Percentiles rank a stretch among this genome's conserved stretches.
Evolutionary conservation across 306 rosid genomes (phyloP).

Genomic region (Potentilla sterilis): DNA sequence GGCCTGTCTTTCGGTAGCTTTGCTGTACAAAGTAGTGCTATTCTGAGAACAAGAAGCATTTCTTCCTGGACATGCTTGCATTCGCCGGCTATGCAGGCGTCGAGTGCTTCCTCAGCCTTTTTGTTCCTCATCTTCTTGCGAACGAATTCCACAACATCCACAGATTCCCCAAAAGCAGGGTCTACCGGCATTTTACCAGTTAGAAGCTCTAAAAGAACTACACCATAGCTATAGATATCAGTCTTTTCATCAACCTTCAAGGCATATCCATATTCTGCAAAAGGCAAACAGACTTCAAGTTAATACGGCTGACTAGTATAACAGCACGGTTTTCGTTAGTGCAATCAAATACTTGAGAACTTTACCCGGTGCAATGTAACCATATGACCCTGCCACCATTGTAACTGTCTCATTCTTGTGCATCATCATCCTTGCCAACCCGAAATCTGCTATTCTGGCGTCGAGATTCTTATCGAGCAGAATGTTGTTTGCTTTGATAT

Average conservation of each 20-base stretch:
- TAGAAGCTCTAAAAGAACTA: conserved; percentile 78
- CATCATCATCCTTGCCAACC: conserved; percentile 79
- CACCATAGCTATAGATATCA: conserved; percentile 80
- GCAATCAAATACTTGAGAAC: background rate
- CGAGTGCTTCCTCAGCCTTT: conserved; percentile 52
- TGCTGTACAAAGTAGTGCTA: conserved; percentile 74
- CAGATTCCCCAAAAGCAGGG: conserved; percentile 49
- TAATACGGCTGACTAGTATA: background rate
- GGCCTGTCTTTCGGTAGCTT: conserved; percentile 87
- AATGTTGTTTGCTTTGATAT: conserved; percentile 85
- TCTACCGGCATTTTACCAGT: conserved; percentile 72
- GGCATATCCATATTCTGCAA: conserved; percentile 75
- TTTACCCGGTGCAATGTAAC: conserved; percentile 94
- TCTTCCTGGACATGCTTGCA: conserved; percentile 83
- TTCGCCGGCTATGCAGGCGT: conserved; percentile 56
- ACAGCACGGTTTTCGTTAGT: background rate
- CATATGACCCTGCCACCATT: conserved; percentile 85
- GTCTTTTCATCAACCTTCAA: conserved; percentile 82
- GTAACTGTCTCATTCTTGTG: conserved; percentile 82
- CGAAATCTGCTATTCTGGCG: conserved; percentile 89
- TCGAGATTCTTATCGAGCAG: conserved; percentile 77
- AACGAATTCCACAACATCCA: conserved; percentile 68
- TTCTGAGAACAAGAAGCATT: conserved; percentile 81
- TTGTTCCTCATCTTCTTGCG: conserved; percentile 45
- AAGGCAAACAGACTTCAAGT: background rate